These are phyloP conservation scores for Paraphoma sp. DNA, from an alignment of 2,329 filamentous ascomycete species.

Conservation along the genomic window DNA sequence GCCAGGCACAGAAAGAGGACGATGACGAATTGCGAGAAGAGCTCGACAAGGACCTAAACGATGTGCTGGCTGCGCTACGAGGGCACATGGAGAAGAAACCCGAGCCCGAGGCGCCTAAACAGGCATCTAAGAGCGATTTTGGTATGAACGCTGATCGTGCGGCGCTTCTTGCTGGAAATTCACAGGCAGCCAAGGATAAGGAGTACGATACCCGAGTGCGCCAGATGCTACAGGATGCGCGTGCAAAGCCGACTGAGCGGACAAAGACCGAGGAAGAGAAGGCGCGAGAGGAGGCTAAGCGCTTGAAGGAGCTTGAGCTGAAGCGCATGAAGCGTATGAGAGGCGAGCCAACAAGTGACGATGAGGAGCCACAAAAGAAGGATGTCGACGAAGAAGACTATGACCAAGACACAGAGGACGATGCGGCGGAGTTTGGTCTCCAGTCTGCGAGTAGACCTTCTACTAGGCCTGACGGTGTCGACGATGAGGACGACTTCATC, in stretches of 20 bases:
- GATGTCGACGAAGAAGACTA: constrained; percentile 23
- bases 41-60: constrained; percentile 81
- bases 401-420: constrained; percentile 51
- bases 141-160: constrained; percentile 67
- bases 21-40: constrained; percentile 87
- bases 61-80: constrained; percentile 75
- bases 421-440: constrained; percentile 69
- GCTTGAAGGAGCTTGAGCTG: constrained; percentile 81
- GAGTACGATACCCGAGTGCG: constrained; percentile 87
- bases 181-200: constrained; percentile 75
- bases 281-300: constrained; percentile 74
- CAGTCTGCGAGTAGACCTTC: constrained; percentile 60
- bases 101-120: constrained; percentile 49
- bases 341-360: constrained; percentile 77
- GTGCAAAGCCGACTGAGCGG: constrained; percentile 83
- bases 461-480: constrained; percentile 57
- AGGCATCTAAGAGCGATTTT: constrained; percentile 47
- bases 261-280: constrained; percentile 69
- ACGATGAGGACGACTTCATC: constrained; percentile 93
- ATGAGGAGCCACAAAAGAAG: constrained; percentile 64
- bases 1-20: constrained; percentile 89
- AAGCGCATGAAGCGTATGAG: constrained; percentile 85
- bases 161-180: constrained; percentile 65
- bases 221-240: constrained; percentile 81
- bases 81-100: constrained; percentile 60